Conservation (phyloP, 768 basidiomycete species). For the Collybia sordida region DNA sequence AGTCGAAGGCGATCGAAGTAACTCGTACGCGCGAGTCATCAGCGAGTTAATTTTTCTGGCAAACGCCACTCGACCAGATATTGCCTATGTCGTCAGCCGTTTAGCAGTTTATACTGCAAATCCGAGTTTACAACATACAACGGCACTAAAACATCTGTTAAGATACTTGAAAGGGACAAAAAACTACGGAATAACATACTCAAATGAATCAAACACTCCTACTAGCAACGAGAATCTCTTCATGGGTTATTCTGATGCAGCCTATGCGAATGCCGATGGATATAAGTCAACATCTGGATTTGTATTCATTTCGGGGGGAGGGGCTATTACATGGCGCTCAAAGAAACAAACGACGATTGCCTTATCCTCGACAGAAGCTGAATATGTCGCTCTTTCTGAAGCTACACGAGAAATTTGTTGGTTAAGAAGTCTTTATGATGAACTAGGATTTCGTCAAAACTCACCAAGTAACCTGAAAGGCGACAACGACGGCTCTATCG, state of each 20-base stretch:
- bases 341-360: neutral
- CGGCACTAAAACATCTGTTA: neutral
- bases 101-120: constrained; percentile 1
- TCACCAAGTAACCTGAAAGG: neutral
- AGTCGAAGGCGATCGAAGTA: neutral
- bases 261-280: neutral
- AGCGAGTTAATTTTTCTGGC: neutral
- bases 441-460: neutral
- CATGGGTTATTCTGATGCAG: neutral
- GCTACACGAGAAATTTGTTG: neutral
- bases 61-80: neutral
- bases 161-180: neutral
- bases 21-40: neutral
- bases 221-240: neutral
- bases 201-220: neutral
- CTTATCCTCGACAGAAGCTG: neutral
- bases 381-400: neutral
- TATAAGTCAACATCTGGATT: constrained; percentile 18
- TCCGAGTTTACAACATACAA: neutral
- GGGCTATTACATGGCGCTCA: constrained; percentile 38
- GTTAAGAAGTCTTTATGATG: neutral
- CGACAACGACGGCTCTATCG: neutral
- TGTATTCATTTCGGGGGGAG: constrained; percentile 29
- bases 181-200: neutral
- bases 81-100: neutral